These are phyloP conservation scores for Alternaria alternata DNA, from an alignment of 2,329 filamentous ascomycete species.

Conservation along the genomic window DNA sequence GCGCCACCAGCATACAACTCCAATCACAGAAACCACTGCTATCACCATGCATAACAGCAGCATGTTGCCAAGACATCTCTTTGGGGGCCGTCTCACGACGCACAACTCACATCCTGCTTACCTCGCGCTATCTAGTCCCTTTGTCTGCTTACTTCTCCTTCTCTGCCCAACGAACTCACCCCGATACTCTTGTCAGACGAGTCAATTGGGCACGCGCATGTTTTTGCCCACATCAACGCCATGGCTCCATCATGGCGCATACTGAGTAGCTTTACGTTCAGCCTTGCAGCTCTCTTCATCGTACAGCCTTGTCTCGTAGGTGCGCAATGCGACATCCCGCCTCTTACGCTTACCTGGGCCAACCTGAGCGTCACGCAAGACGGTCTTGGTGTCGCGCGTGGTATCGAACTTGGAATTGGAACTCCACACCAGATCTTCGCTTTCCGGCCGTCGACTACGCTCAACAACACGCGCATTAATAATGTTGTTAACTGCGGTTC, in stretches of 20 bases:
- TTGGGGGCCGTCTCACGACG: not conserved
- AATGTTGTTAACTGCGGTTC: conserved; percentile 15
- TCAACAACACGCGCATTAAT: conserved; percentile 21
- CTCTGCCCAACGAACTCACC: not conserved
- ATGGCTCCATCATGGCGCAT: conserved; percentile 3
- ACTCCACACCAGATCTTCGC: conserved; percentile 19
- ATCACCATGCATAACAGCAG: conserved; percentile 3
- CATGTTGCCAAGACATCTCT: not conserved
- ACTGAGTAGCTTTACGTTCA: not conserved
- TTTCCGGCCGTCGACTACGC: conserved; percentile 18
- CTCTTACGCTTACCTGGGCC: conserved; percentile 14
- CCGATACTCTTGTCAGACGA: not conserved
- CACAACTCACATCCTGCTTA: not conserved
- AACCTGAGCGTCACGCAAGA: conserved; percentile 21
- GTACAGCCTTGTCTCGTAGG: not conserved
- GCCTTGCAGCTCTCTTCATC: not conserved
- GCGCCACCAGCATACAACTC: conserved; percentile 1
- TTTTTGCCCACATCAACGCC: not conserved
- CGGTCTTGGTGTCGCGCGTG: conserved; percentile 18
- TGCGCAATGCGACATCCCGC: conserved; percentile 15
- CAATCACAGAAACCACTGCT: conserved; percentile 1
- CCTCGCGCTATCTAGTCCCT: not conserved
- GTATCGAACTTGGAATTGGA: conserved; percentile 20
- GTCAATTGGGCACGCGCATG: not conserved
- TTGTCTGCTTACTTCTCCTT: not conserved